These are phyloP conservation scores for Leishmania guyanensis DNA, from an alignment of 208 protist genomes.

Conservation along the genomic window DNA sequence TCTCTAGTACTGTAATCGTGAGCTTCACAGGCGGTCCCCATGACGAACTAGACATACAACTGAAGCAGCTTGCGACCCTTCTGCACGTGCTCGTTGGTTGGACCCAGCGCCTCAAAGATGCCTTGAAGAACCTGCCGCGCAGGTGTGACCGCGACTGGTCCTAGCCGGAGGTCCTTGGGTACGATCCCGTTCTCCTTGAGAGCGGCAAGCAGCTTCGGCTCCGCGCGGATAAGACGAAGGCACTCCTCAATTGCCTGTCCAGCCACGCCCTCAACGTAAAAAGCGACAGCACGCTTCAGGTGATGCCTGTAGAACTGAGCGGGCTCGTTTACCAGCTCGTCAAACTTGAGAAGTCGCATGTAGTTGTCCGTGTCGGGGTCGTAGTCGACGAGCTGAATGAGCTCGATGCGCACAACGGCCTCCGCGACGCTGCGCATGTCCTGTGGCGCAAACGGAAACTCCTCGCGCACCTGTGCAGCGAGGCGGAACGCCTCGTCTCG, in stretches of 20 bases:
- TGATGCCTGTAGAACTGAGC: constrained; percentile 69
- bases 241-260: constrained; percentile 79
- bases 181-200: constrained; percentile 71
- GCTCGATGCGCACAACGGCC: constrained; percentile 81
- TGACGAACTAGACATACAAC: constrained; percentile 47
- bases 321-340: constrained; percentile 66
- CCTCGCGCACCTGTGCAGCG: constrained; percentile 48
- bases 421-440: constrained; percentile 77
- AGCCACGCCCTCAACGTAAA: constrained; percentile 67
- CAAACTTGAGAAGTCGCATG: constrained; percentile 71
- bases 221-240: constrained; percentile 72
- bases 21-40: neutral
- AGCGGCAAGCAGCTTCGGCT: constrained; percentile 71
- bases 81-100: constrained; percentile 65
- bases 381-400: constrained; percentile 68
- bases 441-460: constrained; percentile 74
- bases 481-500: constrained; percentile 46
- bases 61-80: constrained; percentile 73
- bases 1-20: neutral
- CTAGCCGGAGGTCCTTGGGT: constrained; percentile 49
- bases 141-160: constrained; percentile 56
- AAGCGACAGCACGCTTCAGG: constrained; percentile 74
- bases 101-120: constrained; percentile 79
- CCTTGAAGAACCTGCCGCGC: constrained; percentile 61
- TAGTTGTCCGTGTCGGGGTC: constrained; percentile 83